Conservation (phyloP, 2,329 filamentous ascomycete genomes). For the Cladophialophora psammophila region DNA sequence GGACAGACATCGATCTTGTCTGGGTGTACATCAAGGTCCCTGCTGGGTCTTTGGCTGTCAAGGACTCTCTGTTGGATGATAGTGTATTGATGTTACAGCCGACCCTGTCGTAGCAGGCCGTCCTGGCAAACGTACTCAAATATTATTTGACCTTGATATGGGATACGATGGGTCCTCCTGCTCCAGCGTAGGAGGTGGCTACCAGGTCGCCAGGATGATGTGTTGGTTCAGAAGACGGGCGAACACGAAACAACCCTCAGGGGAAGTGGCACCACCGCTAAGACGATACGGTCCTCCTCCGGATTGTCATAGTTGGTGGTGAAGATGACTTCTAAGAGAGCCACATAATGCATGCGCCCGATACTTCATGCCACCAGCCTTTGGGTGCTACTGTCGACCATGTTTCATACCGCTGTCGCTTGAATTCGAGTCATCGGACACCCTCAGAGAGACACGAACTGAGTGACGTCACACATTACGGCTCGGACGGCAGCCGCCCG, state of each 20-base stretch:
- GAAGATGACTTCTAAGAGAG: too few species aligned
- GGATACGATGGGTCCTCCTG: conserved; percentile 47
- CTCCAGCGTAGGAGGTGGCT: conserved; percentile 47
- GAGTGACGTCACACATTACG: background rate
- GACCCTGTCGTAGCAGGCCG: conserved; percentile 49
- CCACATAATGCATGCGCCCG: too few species aligned
- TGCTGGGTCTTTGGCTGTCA: conserved; percentile 43
- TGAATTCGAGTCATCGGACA: background rate
- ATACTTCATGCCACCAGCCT: too few species aligned
- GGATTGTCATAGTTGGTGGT: conserved; percentile 20
- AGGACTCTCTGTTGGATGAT: conserved; percentile 41
- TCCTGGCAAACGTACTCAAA: conserved; percentile 42
- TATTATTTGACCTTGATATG: conserved; percentile 47
- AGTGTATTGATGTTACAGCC: conserved; percentile 45
- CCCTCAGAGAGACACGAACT: background rate
- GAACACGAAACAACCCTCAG: conserved; percentile 38
- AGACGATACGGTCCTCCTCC: conserved; percentile 13
- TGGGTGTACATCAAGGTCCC: conserved; percentile 46
- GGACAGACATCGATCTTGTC: conserved; percentile 36
- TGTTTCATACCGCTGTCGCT: too few species aligned
- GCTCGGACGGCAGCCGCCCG: background rate
- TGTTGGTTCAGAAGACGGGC: conserved; percentile 43
- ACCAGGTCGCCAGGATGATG: conserved; percentile 42
- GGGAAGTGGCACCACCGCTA: conserved; percentile 8
- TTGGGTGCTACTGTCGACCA: too few species aligned